Percentiles rank a stretch among this genome's conserved stretches.
These are phyloP conservation scores for Annulohypoxylon maeteangense DNA, from an alignment of 495 filamentous ascomycete genomes.

Conservation along the genomic window DNA sequence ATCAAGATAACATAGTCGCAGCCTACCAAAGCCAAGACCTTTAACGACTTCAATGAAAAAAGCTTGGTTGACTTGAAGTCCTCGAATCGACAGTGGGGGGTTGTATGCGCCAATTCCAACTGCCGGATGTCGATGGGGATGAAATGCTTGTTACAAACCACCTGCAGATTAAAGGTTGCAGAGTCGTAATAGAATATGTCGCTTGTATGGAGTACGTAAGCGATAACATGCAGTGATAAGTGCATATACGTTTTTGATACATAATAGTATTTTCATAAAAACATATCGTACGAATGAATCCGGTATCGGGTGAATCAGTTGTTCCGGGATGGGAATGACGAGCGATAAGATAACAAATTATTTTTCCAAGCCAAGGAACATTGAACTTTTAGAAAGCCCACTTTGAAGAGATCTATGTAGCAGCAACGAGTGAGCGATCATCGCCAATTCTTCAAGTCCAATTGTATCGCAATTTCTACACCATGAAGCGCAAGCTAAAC, in stretches of 20 bases:
- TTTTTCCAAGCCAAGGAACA: constrained; percentile 24
- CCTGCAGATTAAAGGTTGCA: background rate
- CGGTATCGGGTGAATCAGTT: constrained; percentile 16
- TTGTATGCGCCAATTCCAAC: constrained; percentile 12
- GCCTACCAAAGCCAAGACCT: constrained; percentile 28
- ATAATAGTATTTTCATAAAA: background rate
- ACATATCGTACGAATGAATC: background rate
- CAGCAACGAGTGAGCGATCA: constrained; percentile 2
- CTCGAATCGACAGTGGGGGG: constrained; percentile 8
- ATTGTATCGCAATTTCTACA: constrained; percentile 7
- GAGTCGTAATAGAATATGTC: background rate
- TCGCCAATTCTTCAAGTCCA: background rate
- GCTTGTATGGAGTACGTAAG: background rate
- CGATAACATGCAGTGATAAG: background rate
- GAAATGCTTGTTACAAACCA: background rate
- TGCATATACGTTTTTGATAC: background rate
- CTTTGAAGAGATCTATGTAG: background rate
- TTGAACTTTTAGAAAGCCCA: background rate
- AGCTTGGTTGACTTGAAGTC: constrained; percentile 26
- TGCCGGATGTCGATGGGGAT: constrained; percentile 4
- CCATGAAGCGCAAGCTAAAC: constrained; percentile 67
- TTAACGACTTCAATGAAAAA: constrained; percentile 22
- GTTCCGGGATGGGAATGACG: constrained; percentile 17
- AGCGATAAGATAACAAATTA: constrained; percentile 43
- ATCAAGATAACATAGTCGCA: constrained; percentile 2